Percentiles rank a stretch among this genome's conserved stretches.
phyloP scores from a whole-genome alignment of 1,284 basidiomycete species.

The Thelephora terrestris region DNA sequence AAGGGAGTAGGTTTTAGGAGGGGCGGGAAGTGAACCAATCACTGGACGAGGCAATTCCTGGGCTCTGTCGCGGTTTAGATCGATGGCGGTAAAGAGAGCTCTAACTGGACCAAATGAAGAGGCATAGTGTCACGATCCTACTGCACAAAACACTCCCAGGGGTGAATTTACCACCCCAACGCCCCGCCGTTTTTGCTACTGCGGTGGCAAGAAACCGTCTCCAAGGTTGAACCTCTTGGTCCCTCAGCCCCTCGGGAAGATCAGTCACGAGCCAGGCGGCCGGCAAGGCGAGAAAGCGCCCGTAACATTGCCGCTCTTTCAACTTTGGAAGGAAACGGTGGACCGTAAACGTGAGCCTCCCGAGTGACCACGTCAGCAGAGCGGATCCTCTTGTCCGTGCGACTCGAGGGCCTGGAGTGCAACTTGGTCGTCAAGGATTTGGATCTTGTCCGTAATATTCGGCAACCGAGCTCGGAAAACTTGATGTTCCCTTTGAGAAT shows the following conservation, averaged over 20 bases:
- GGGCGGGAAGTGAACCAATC: slow-evolving; percentile 33
- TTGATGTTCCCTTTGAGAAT: too few relatives aligned
- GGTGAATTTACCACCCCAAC: slow-evolving; percentile 56
- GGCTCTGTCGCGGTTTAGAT: too few relatives aligned
- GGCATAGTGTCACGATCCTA: slow-evolving; percentile 37
- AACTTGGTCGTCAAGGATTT: too few relatives aligned
- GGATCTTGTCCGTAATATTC: too few relatives aligned
- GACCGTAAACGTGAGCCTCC: too few relatives aligned
- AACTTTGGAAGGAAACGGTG: too few relatives aligned
- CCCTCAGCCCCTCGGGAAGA: slow-evolving; percentile 30
- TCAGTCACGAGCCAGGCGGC: slow-evolving; percentile 25
- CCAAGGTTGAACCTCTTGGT: slow-evolving; percentile 36
- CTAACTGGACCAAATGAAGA: slow-evolving; percentile 41
- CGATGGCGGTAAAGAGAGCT: slow-evolving; percentile 5
- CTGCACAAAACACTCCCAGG: slow-evolving; percentile 60
- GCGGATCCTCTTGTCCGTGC: too few relatives aligned
- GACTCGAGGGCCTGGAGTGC: too few relatives aligned
- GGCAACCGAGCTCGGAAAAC: too few relatives aligned
- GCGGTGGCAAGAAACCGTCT: slow-evolving; percentile 57
- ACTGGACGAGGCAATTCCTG: slow-evolving; percentile 5
- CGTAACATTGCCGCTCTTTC: too few relatives aligned
- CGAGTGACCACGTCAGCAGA: too few relatives aligned
- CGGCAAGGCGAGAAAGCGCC: slow-evolving; percentile 53
- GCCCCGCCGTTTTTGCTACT: slow-evolving; percentile 57
- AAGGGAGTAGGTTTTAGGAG: slow-evolving; percentile 43